phyloP scores from a whole-genome alignment of 2,329 filamentous ascomycete genomes.

The Xylaria sp. region DNA sequence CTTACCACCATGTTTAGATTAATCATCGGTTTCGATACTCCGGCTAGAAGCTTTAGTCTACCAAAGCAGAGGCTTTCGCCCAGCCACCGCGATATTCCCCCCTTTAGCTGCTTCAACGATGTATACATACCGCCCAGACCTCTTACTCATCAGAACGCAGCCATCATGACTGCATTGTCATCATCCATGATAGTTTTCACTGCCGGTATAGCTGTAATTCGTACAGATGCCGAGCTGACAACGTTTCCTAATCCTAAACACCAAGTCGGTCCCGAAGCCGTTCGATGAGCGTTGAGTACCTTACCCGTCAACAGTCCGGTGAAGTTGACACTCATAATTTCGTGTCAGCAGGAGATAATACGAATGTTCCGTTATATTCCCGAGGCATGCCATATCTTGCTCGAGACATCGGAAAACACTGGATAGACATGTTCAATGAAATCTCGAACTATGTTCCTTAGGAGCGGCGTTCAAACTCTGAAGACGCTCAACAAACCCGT shows the following conservation, averaged over 20 bases:
- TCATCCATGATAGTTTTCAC: neutral
- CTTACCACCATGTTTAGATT: constrained; percentile 15
- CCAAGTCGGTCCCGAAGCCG: neutral
- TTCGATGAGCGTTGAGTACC: neutral
- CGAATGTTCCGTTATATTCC: neutral
- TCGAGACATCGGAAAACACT: neutral
- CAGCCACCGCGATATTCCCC: neutral
- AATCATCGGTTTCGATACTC: neutral
- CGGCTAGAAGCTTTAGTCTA: constrained; percentile 6
- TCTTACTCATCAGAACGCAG: neutral
- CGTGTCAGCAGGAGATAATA: neutral
- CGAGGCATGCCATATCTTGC: neutral
- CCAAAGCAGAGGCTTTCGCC: neutral
- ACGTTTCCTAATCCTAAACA: neutral
- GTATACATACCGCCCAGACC: neutral
- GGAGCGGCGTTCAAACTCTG: neutral
- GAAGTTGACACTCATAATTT: neutral
- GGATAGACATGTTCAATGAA: neutral
- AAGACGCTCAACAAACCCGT: neutral
- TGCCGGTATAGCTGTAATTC: neutral
- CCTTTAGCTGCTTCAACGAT: neutral
- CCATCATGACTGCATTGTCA: neutral
- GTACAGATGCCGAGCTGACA: neutral
- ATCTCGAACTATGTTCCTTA: too few species aligned
- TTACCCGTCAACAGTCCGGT: neutral